Conservation (phyloP, 2,329 filamentous ascomycete species). For the Colletotrichum sp. region DNA sequence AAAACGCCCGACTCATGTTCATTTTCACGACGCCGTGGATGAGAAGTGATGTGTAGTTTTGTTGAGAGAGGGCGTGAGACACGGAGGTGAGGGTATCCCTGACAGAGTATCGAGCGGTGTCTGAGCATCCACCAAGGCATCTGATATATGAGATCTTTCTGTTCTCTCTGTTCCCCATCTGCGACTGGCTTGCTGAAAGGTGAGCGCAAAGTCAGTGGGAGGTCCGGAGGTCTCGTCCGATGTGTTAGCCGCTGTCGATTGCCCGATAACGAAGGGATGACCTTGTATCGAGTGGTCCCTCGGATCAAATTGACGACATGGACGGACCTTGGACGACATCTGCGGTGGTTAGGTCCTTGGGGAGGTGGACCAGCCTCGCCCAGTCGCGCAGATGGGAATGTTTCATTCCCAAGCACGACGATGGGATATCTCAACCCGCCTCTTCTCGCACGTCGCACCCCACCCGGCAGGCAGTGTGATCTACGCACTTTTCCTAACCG, state of each 20-base stretch:
- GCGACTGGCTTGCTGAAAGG: not conserved
- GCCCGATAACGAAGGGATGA: conserved; percentile 12
- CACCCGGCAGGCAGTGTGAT: conserved; percentile 15
- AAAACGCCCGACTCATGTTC: not conserved
- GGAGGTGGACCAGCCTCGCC: conserved; percentile 9
- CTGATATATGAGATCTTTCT: conserved; percentile 11
- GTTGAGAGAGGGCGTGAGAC: conserved; percentile 5
- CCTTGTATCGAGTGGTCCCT: conserved; percentile 4
- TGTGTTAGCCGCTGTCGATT: conserved; percentile 12
- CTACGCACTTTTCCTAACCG: conserved; percentile 16
- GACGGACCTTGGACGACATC: not conserved
- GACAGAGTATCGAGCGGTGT: not conserved
- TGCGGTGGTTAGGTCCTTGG: not conserved
- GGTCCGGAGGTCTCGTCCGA: conserved; percentile 10
- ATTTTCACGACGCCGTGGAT: not conserved
- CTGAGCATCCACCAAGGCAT: conserved; percentile 8
- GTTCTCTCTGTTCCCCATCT: not conserved
- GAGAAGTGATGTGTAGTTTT: conserved; percentile 9
- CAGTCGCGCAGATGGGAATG: conserved; percentile 18
- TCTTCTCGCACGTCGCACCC: not conserved
- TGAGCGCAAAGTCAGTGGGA: not conserved
- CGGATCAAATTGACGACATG: not conserved
- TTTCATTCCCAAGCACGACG: conserved; percentile 17
- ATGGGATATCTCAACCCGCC: conserved; percentile 13
- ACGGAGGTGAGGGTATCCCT: conserved; percentile 9